These are phyloP conservation scores for Boletus sp. DNA, from an alignment of 768 basidiomycete genomes.

Conservation along the genomic window DNA sequence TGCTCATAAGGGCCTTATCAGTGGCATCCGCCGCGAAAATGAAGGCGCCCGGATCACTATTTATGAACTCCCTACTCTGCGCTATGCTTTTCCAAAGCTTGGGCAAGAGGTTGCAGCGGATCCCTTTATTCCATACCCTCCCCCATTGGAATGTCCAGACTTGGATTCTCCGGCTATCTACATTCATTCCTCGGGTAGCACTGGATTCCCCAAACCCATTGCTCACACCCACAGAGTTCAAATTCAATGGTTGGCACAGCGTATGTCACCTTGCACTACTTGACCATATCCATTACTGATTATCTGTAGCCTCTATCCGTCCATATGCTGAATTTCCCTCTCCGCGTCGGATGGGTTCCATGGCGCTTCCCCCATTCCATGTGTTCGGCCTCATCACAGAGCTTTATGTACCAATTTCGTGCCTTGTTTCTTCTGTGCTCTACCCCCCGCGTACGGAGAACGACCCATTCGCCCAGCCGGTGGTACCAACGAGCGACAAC, in stretches of 20 bases:
- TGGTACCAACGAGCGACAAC: conserved; percentile 38
- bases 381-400: conserved; percentile 13
- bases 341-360: conserved; percentile 18
- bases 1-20: conserved; percentile 17
- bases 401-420: conserved; percentile 21
- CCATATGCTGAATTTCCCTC: conserved; percentile 2
- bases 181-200: conserved; percentile 50
- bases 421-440: conserved; percentile 15
- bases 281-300: background rate
- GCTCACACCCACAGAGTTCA: conserved; percentile 33
- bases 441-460: conserved; percentile 27
- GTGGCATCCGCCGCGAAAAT: background rate
- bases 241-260: conserved; percentile 32
- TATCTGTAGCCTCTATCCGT: conserved; percentile 1
- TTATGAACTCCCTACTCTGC: conserved; percentile 18
- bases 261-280: conserved; percentile 24
- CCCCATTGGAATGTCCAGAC: conserved; percentile 9
- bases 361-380: conserved; percentile 30
- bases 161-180: conserved; percentile 40
- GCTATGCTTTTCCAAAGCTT: conserved; percentile 39
- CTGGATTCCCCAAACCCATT: conserved; percentile 49
- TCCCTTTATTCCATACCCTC: conserved; percentile 18
- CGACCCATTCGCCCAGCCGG: conserved; percentile 27
- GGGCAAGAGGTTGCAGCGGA: conserved; percentile 29
- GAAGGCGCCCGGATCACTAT: conserved; percentile 2